Evolutionary conservation across 2,329 filamentous ascomycete species (phyloP).

Genomic region (Penicillium janthinellum): DNA sequence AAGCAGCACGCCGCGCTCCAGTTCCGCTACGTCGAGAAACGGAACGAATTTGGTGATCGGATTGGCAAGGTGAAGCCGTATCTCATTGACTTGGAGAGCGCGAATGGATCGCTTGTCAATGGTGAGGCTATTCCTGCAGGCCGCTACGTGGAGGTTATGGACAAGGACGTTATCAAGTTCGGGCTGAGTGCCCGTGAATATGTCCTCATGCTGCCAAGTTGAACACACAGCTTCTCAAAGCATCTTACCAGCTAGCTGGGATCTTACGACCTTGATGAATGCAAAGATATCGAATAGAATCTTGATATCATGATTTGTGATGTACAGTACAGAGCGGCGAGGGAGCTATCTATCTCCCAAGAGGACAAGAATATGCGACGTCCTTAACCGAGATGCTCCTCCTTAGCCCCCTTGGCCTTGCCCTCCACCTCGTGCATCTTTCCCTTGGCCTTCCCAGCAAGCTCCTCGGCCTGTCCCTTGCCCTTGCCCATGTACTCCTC

Average conservation of each 20-base stretch:
- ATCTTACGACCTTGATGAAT: background rate
- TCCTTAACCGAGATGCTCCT: conserved; percentile 13
- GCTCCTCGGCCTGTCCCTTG: conserved; percentile 7
- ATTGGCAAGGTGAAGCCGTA: conserved; percentile 81
- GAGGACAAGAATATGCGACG: background rate
- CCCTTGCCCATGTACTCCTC: conserved; percentile 4
- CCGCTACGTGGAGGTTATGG: conserved; percentile 80
- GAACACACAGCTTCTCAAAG: background rate
- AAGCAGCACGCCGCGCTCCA: conserved; percentile 96
- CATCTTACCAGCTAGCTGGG: background rate
- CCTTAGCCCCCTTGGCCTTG: conserved; percentile 30
- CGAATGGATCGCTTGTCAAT: conserved; percentile 86
- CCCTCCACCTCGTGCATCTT: conserved; percentile 29
- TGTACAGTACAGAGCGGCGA: conserved; percentile 5
- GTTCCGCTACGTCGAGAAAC: conserved; percentile 81
- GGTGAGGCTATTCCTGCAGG: conserved; percentile 71
- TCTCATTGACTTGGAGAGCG: conserved; percentile 88
- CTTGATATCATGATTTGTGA: conserved; percentile 5
- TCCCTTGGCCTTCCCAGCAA: conserved; percentile 7
- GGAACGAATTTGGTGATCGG: conserved; percentile 84
- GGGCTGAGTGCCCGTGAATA: conserved; percentile 90
- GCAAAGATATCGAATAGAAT: background rate
- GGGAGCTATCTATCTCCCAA: background rate
- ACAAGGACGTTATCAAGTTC: conserved; percentile 88
- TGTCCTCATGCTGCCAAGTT: conserved; percentile 76